These are phyloP conservation scores for Fraxinus cuspidata DNA, from an alignment of 257 asterid genomes.

Conservation along the genomic window DNA sequence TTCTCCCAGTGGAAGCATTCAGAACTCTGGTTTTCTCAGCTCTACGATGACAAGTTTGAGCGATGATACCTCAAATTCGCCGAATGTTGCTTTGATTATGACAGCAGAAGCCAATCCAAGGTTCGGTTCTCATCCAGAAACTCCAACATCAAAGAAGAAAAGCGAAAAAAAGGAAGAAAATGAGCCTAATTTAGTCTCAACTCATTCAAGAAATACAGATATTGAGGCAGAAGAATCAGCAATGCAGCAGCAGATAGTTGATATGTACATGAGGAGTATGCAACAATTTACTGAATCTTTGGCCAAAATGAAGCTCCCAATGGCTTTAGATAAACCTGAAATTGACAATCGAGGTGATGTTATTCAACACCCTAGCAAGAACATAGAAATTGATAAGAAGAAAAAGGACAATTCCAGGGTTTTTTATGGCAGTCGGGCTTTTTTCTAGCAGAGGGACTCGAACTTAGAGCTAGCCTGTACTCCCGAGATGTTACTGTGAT, in stretches of 20 bases:
- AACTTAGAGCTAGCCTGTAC: neutral
- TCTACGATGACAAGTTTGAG: conserved; percentile 64
- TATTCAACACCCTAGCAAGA: conserved; percentile 23
- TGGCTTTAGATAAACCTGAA: conserved; percentile 46
- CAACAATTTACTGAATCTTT: too few species aligned
- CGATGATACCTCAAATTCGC: conserved; percentile 31
- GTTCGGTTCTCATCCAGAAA: conserved; percentile 18
- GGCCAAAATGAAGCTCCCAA: conserved; percentile 73
- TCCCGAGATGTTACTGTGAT: neutral
- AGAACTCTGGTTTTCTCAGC: conserved; percentile 48
- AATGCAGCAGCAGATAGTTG: conserved; percentile 64
- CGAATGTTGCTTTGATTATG: neutral
- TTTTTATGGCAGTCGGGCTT: conserved; percentile 82
- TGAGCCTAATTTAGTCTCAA: neutral
- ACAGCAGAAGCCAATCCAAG: neutral
- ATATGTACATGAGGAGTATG: conserved; percentile 6
- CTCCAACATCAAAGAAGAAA: conserved; percentile 30
- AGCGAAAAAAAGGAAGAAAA: conserved; percentile 18
- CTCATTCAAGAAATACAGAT: conserved; percentile 35
- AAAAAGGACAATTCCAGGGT: conserved; percentile 54
- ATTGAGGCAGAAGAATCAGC: conserved; percentile 50
- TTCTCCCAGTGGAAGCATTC: conserved; percentile 47
- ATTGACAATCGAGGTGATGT: conserved; percentile 27
- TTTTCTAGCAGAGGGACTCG: conserved; percentile 39
- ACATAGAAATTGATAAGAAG: conserved; percentile 37